phyloP scores from a whole-genome alignment of 768 basidiomycete species.

The Auriscalpium orientale region DNA sequence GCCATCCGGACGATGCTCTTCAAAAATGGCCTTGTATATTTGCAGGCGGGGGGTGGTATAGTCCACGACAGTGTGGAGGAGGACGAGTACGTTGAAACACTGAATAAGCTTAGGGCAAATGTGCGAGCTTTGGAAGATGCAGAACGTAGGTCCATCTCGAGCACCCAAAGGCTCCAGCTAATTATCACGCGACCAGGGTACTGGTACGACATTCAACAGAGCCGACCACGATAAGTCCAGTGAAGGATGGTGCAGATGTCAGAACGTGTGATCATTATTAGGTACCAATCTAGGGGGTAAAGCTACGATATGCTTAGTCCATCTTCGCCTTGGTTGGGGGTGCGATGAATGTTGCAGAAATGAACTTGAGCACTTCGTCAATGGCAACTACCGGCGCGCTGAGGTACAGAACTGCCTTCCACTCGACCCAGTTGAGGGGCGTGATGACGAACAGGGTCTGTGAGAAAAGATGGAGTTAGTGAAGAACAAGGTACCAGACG shows the following conservation, averaged over 20 bases:
- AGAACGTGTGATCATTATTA: too few species aligned
- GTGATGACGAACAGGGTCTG: constrained; percentile 86
- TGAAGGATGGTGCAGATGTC: too few species aligned
- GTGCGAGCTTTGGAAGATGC: constrained; percentile 78
- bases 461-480: neutral
- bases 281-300: too few species aligned
- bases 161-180: neutral
- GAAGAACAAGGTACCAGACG: too few species aligned
- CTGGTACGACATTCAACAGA: constrained; percentile 58
- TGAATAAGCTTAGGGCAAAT: constrained; percentile 91
- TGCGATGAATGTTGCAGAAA: constrained; percentile 58
- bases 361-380: constrained; percentile 85
- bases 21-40: constrained; percentile 84
- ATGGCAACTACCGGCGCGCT: constrained; percentile 84
- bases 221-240: neutral
- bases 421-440: constrained; percentile 90
- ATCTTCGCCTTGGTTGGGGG: constrained; percentile 47
- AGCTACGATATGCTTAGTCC: constrained; percentile 22
- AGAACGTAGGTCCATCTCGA: constrained; percentile 57
- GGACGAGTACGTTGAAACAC: constrained; percentile 93
- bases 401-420: constrained; percentile 86
- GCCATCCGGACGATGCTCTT: constrained; percentile 98
- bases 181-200: constrained; percentile 41
- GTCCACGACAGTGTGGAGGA: constrained; percentile 96
- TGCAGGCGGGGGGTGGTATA: constrained; percentile 96